A percentile compares a stretch with the other conserved stretches of the same genome.
Conservation (phyloP, 2,329 filamentous ascomycete genomes). For the Ceratocystis lukuohia region DNA sequence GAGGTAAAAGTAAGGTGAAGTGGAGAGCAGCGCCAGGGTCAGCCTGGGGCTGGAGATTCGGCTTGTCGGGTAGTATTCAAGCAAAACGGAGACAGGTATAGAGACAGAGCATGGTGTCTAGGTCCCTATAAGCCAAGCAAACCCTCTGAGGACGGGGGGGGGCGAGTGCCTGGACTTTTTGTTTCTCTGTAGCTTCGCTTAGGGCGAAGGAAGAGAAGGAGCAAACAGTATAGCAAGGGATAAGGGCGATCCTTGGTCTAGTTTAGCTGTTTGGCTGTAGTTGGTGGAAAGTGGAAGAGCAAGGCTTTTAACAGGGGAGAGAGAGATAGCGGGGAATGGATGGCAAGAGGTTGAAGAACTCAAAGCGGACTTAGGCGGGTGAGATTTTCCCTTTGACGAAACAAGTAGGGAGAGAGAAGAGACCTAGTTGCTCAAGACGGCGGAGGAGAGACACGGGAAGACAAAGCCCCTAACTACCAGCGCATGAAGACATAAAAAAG, state of each 20-base stretch:
- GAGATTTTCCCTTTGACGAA: too few species aligned
- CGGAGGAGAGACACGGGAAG: too few species aligned
- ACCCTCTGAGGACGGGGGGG: neutral
- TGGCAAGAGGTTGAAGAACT: too few species aligned
- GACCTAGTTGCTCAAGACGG: neutral
- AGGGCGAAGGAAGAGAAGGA: conserved; percentile 11
- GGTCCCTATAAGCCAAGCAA: too few species aligned
- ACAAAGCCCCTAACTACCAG: too few species aligned
- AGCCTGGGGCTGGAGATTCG: conserved; percentile 1
- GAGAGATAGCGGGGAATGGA: neutral
- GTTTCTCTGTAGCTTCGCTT: conserved; percentile 4
- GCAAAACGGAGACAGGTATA: neutral
- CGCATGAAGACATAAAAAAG: too few species aligned
- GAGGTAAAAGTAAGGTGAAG: too few species aligned
- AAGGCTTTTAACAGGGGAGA: neutral
- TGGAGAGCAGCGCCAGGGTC: neutral
- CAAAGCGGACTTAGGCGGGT: too few species aligned
- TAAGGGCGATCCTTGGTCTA: neutral
- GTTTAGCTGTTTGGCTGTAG: neutral
- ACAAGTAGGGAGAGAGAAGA: neutral
- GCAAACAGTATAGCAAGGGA: conserved; percentile 2
- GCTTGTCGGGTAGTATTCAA: neutral
- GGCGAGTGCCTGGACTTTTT: conserved; percentile 6
- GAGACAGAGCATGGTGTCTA: neutral
- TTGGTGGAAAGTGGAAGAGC: conserved; percentile 5